Conservation (phyloP, 352 stramenopile genomes). For the Phytophthora aleatoria region DNA sequence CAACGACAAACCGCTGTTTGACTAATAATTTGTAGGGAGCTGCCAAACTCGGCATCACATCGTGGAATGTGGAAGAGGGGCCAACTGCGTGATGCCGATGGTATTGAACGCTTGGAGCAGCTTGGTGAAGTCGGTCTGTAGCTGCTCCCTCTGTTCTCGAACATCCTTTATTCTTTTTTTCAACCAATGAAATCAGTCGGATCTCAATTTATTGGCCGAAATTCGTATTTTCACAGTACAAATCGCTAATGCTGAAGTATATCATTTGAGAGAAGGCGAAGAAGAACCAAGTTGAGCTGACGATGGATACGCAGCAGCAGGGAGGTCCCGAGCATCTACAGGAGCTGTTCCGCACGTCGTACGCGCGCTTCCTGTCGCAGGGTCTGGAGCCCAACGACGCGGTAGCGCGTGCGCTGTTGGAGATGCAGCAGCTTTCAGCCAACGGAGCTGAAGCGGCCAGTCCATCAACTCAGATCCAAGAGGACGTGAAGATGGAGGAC, state of each 20-base stretch:
- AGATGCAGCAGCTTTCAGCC: slow-evolving; percentile 45
- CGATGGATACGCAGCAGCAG: slow-evolving; percentile 35
- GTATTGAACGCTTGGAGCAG: too few species aligned
- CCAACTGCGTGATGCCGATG: background rate
- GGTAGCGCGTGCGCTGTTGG: slow-evolving; percentile 53
- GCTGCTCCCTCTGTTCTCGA: slow-evolving; percentile 5
- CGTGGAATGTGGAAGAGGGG: background rate
- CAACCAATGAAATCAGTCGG: slow-evolving; percentile 7
- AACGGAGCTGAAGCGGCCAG: background rate
- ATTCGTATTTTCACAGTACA: slow-evolving; percentile 29
- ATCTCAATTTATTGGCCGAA: background rate
- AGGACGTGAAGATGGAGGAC: slow-evolving; percentile 62
- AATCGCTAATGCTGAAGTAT: background rate
- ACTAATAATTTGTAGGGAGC: slow-evolving; percentile 16
- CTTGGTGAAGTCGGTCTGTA: too few species aligned
- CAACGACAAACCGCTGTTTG: background rate
- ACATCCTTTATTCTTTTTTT: slow-evolving; percentile 9
- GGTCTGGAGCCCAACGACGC: slow-evolving; percentile 68
- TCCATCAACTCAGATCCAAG: slow-evolving; percentile 11
- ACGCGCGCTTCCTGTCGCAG: slow-evolving; percentile 51
- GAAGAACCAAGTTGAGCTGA: slow-evolving; percentile 2
- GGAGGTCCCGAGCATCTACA: slow-evolving; percentile 35
- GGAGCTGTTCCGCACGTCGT: slow-evolving; percentile 58
- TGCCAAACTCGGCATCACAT: too few species aligned
- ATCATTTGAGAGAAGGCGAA: slow-evolving; percentile 20